Evolutionary conservation across 1,139 yeast species (phyloP), one percentile per base, ranked within the genome.

Genomic region (Pichia inconspicua): DNA sequence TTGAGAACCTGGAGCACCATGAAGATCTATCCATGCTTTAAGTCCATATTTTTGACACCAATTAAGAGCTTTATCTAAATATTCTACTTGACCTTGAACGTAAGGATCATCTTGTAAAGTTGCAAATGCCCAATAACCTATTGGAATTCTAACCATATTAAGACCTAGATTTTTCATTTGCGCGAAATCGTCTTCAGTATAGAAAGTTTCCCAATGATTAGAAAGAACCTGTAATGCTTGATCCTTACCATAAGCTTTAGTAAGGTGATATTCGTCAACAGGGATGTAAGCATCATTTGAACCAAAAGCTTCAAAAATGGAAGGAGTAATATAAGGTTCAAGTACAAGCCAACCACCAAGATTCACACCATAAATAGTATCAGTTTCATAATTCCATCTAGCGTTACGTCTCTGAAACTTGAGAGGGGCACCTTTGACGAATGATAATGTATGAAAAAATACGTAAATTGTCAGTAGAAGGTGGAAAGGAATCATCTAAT

Each of bases 1-100:
- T 68, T 90, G 97, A 22, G 96, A 85, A n/a, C 97, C 97, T 43
- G 97, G 94, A 30, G 88, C 94, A 50, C 97, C 97, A 65, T 90
- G 98, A 58, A 90, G 70, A 66, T 90, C 98, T 48, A 90, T 74
- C 96, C 96, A 88, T 25, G 79, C 95, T 63, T 84, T 81, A 57
- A 90, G 65, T 44, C 74, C 76, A 57, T 80, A 60, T 22, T 72
- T 69, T 48, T 78, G 67, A 44, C 86, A 80, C 97, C 97, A 90
- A 25, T 67, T 74, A 45, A 90, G 70, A 10, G 96, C 96, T 57
- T 73, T 61, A 48, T 78, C 79, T 46, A 80, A 61, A 57, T 78
- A 80, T 1, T 65, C 66, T 49, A 71, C 74, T 46, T 80, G 84
- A 15, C 82, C 82, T 42, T 67, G 66, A 8, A 80, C 80, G 53